These are phyloP conservation scores for Candida verbasci DNA, from an alignment of 805 yeast species.

Conservation along the genomic window DNA sequence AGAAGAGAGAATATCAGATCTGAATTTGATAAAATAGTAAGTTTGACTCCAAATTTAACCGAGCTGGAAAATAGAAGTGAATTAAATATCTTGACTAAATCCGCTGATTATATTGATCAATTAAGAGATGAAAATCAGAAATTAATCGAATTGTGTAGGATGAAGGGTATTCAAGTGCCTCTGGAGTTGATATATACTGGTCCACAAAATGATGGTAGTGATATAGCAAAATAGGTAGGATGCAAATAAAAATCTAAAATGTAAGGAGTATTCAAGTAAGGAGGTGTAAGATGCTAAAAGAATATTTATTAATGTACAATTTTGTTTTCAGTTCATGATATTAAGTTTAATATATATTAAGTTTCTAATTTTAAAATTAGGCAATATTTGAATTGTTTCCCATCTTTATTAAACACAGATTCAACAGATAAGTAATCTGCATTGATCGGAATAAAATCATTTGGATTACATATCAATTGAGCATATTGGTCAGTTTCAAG, in stretches of 20 bases:
- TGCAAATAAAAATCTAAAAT: too few relatives aligned
- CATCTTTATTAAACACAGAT: conserved; percentile 9
- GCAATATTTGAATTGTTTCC: conserved; percentile 12
- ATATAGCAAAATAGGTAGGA: conserved; percentile 8
- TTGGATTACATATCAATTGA: conserved; percentile 2
- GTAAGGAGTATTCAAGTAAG: not conserved
- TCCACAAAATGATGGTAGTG: conserved; percentile 17
- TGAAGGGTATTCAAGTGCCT: conserved; percentile 40
- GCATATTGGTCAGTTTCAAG: not conserved
- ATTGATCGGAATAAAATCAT: not conserved
- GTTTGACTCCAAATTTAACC: conserved; percentile 67
- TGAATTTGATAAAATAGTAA: conserved; percentile 73
- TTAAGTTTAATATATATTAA: conserved; percentile 2
- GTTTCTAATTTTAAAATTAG: conserved; percentile 15
- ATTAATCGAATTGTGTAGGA: conserved; percentile 39
- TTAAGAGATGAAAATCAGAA: conserved; percentile 47
- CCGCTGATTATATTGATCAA: conserved; percentile 50
- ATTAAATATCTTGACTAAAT: conserved; percentile 63
- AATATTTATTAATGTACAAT: not conserved
- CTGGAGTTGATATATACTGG: conserved; percentile 30
- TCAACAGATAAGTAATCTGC: conserved; percentile 17
- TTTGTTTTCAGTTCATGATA: too few relatives aligned
- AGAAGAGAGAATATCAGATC: conserved; percentile 80
- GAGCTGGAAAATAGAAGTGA: conserved; percentile 78
- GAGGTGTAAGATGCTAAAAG: too few relatives aligned